Conservation (phyloP, 306 rosid species). For the Trichosanthes cucumerina region DNA sequence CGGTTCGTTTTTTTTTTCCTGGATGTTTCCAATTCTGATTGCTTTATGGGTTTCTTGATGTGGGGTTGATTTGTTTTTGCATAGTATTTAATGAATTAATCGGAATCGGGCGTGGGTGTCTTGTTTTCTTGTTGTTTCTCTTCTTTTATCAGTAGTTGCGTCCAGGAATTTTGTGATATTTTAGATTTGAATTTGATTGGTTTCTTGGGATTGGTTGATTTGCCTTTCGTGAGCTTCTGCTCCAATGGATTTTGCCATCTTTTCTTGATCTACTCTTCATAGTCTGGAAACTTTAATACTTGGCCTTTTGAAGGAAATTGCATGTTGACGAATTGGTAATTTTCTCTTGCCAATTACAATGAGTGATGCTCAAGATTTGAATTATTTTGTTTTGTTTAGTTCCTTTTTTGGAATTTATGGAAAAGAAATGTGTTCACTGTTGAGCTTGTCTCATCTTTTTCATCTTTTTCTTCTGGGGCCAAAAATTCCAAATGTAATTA, state of each 20-base stretch:
- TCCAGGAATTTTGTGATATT: background rate
- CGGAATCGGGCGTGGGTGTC: background rate
- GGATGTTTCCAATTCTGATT: background rate
- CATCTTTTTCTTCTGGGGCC: background rate
- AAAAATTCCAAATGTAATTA: background rate
- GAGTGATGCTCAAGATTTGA: conserved; percentile 3
- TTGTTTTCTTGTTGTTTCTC: background rate
- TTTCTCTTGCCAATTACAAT: background rate
- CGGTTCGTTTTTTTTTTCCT: conserved; percentile 34
- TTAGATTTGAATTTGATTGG: background rate
- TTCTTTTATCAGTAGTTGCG: background rate
- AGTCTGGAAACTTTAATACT: background rate
- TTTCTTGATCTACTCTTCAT: conserved; percentile 5
- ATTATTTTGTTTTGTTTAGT: background rate
- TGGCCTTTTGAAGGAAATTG: background rate
- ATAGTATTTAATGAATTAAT: background rate
- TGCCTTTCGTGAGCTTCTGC: background rate
- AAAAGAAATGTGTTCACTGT: background rate
- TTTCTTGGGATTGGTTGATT: background rate
- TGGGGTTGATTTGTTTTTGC: conserved; percentile 9
- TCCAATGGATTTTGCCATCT: background rate
- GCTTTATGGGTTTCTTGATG: background rate
- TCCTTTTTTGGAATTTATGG: background rate
- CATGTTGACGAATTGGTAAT: background rate
- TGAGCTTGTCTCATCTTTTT: background rate